phyloP scores from a whole-genome alignment of 805 yeast species.

The Clavispora fructus region DNA sequence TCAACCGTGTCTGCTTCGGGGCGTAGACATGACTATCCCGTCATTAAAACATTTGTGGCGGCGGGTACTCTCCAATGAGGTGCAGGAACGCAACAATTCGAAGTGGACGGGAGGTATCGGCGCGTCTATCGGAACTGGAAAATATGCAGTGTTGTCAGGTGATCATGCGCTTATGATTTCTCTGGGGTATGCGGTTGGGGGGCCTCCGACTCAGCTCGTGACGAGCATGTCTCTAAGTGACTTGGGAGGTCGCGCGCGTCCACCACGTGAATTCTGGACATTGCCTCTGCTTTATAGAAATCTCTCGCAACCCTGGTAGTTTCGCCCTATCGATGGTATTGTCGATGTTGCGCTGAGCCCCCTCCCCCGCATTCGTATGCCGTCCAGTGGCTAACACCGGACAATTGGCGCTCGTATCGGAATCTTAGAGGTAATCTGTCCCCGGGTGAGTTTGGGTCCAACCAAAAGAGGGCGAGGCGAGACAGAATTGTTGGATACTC shows the following conservation, averaged over 20 bases:
- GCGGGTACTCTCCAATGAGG: too few relatives aligned
- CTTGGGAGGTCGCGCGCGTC: not conserved
- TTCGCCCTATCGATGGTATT: not conserved
- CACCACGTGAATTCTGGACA: not conserved
- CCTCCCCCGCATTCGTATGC: not conserved
- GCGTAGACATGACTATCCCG: too few relatives aligned
- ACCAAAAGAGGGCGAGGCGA: too few relatives aligned
- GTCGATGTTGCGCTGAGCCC: not conserved
- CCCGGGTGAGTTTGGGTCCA: too few relatives aligned
- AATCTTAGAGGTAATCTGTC: not conserved
- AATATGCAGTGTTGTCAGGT: not conserved
- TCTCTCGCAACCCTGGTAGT: not conserved
- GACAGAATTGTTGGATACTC: too few relatives aligned
- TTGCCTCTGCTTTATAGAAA: not conserved
- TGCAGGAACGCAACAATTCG: too few relatives aligned
- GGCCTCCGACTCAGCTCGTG: not conserved
- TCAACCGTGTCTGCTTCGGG: too few relatives aligned
- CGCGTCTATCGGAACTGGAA: not conserved
- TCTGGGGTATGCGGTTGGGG: not conserved
- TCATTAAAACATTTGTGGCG: too few relatives aligned
- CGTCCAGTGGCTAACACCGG: not conserved
- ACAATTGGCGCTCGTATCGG: not conserved
- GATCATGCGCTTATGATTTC: not conserved
- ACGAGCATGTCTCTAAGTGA: not conserved
- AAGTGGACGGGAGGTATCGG: too few relatives aligned